Evolutionary conservation across 1,284 basidiomycete genomes (phyloP).

Genomic region (Golubevia sp.): DNA sequence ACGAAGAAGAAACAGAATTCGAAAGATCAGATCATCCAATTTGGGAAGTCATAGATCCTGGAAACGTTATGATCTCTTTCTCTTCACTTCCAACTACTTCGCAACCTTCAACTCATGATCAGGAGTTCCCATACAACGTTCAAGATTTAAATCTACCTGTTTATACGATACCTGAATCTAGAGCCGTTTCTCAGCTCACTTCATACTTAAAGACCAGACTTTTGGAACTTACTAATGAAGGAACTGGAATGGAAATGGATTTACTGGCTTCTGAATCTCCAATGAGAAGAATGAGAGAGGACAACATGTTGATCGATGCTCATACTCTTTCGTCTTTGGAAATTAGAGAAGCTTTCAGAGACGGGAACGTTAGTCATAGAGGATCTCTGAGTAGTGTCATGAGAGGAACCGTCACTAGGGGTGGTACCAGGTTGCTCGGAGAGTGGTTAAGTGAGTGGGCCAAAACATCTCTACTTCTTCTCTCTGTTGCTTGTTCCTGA

Average conservation of each 20-base stretch:
- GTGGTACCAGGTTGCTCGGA: conserved; percentile 42
- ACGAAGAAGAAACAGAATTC: neutral
- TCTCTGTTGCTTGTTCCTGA: neutral
- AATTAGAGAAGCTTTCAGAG: conserved; percentile 27
- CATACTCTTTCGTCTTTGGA: conserved; percentile 52
- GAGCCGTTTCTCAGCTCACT: conserved; percentile 34
- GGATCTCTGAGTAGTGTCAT: conserved; percentile 45
- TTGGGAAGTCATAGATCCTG: conserved; percentile 13
- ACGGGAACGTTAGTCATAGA: conserved; percentile 20
- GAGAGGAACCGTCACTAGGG: conserved; percentile 49
- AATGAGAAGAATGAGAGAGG: neutral
- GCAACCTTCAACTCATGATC: neutral
- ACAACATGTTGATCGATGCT: conserved; percentile 50
- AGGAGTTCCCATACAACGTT: conserved; percentile 1
- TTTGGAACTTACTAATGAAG: conserved; percentile 14
- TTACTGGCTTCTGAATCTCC: neutral
- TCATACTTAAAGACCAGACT: conserved; percentile 45
- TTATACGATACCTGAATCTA: conserved; percentile 4
- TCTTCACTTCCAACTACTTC: neutral
- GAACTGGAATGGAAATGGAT: neutral
- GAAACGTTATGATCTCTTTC: conserved; percentile 3
- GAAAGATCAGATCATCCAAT: conserved; percentile 7
- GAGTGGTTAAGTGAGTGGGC: conserved; percentile 40
- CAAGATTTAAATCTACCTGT: neutral
- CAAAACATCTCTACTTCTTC: neutral